A percentile compares a stretch with the other conserved stretches of the same genome.
Evolutionary conservation across 1,139 yeast genomes (phyloP).

Genomic region (Ogataea hybrid): DNA sequence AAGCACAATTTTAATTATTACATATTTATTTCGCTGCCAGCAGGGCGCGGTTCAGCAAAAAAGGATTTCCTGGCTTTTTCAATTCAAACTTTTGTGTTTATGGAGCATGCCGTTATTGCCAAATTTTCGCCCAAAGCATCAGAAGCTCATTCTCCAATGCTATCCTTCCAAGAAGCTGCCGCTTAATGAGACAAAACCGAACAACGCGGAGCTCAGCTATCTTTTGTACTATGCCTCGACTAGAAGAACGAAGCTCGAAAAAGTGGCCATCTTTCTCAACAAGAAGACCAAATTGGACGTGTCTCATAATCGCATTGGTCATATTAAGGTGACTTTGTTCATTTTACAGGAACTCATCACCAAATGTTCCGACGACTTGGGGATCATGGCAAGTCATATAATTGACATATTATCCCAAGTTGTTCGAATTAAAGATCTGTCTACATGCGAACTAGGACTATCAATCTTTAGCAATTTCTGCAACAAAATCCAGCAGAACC

Average conservation of each 20-base stretch:
- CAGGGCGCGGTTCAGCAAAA: conserved; percentile 7
- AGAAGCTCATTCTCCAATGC: conserved; percentile 83
- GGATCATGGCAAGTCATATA: conserved; percentile 69
- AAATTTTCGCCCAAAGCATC: conserved; percentile 65
- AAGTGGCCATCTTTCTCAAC: conserved; percentile 71
- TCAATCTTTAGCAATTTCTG: conserved; percentile 61
- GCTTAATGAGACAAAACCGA: conserved; percentile 79
- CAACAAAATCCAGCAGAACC: conserved; percentile 57
- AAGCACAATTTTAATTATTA: background rate
- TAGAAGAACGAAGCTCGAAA: conserved; percentile 81
- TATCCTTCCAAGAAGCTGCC: conserved; percentile 75
- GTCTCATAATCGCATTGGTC: conserved; percentile 64
- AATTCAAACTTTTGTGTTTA: background rate
- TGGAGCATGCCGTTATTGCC: conserved; percentile 19
- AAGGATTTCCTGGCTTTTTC: conserved; percentile 10
- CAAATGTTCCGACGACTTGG: conserved; percentile 78
- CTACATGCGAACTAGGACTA: conserved; percentile 51
- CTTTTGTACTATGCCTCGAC: conserved; percentile 90
- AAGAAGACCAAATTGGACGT: conserved; percentile 66
- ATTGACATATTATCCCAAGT: conserved; percentile 46
- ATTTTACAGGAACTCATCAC: conserved; percentile 68
- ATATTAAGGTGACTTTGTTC: conserved; percentile 76
- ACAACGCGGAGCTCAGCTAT: conserved; percentile 86
- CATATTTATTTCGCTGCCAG: conserved; percentile 3
- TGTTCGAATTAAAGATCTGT: conserved; percentile 50